These are phyloP conservation scores for Alternaria sp. DNA, from an alignment of 2,329 filamentous ascomycete species.

Conservation along the genomic window DNA sequence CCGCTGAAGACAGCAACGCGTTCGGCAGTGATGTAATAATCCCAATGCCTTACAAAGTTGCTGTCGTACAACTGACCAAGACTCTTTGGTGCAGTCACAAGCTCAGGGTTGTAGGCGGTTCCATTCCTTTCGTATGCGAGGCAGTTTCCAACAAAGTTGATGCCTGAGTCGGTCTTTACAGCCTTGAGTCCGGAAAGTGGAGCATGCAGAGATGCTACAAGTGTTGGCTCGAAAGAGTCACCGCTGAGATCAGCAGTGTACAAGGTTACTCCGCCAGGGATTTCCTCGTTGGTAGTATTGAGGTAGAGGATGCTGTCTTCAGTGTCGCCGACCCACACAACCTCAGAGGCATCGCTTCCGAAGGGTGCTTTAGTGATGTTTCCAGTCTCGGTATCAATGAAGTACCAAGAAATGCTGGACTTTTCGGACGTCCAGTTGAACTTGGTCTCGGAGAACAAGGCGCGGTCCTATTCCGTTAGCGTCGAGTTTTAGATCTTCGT, in stretches of 20 bases:
- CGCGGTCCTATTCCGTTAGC: slow-evolving; percentile 39
- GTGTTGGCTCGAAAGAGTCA: slow-evolving; percentile 38
- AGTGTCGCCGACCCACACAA: slow-evolving; percentile 47
- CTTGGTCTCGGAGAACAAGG: slow-evolving; percentile 46
- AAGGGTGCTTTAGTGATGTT: slow-evolving; percentile 47
- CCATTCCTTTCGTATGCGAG: slow-evolving; percentile 71
- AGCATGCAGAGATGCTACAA: slow-evolving; percentile 54
- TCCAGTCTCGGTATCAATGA: slow-evolving; percentile 44
- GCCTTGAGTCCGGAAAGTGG: slow-evolving; percentile 62
- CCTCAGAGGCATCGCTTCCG: slow-evolving; percentile 43
- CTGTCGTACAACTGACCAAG: slow-evolving; percentile 75
- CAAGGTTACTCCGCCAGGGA: slow-evolving; percentile 47
- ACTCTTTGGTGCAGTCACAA: slow-evolving; percentile 66
- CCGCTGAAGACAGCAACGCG: slow-evolving; percentile 78
- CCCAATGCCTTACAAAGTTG: slow-evolving; percentile 84
- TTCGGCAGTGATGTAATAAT: slow-evolving; percentile 73
- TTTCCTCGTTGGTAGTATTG: slow-evolving; percentile 67
- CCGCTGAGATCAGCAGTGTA: slow-evolving; percentile 46
- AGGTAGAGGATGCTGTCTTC: slow-evolving; percentile 69
- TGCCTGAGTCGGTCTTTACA: slow-evolving; percentile 50
- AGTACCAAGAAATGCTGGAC: slow-evolving; percentile 59
- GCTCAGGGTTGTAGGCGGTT: slow-evolving; percentile 71
- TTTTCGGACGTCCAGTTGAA: slow-evolving; percentile 50
- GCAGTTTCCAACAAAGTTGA: slow-evolving; percentile 62
- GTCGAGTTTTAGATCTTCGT: neutral